Evolutionary conservation across 352 stramenopile genomes (phyloP), one percentile per base, ranked within the genome.

Genomic region (Thalassiosira mediterranea): DNA sequence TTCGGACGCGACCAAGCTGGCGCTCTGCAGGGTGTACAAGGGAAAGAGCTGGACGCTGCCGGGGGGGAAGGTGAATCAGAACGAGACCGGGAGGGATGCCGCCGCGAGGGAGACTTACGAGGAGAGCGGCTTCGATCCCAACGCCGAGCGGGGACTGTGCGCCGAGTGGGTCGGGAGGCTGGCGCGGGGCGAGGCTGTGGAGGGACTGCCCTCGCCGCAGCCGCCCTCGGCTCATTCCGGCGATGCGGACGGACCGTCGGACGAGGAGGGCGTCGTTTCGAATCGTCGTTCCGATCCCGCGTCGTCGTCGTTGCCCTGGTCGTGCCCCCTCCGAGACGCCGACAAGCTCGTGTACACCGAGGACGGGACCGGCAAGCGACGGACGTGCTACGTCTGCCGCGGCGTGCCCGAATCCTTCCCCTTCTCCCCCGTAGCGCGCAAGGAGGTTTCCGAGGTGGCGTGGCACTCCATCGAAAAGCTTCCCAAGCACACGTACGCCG

Each of bases 61-160:
- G 0, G 90, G 94, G 0, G 95, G 95, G 23, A 98, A 98, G 68
- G 95, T 98, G 52, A 98, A 98, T 82, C 90, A 98, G 70, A 94
- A 94, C 46, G 95, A 98, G 86, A 90, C 82, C 7, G 94, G 96
- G 26, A 85, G 94, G 42, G 94, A 97, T 62, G 96, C 94, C 31
- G 95, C 94, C 3, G 88, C 90, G 0, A 89, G 95, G 26, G 95
- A 98, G 87, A 96, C 97, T 11, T 93, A 93, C 72, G 88, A 93
- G 68, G 87, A 93, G 67, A 93, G 85, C 10, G 88, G 88, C 29
- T 93, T 93, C 81, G 88, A 93, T 89, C 80, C 83, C 1, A 49
- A 78, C 44, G 76, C 64, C 28, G 48, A 77, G n/a, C 62, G 78
- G 61, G 87, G 87, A 7, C 1, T 83, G 1, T 80, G 62, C 63